These are phyloP conservation scores for Smallanthus sonchifolius DNA, from an alignment of 129 eudicot genomes.

Conservation along the genomic window DNA sequence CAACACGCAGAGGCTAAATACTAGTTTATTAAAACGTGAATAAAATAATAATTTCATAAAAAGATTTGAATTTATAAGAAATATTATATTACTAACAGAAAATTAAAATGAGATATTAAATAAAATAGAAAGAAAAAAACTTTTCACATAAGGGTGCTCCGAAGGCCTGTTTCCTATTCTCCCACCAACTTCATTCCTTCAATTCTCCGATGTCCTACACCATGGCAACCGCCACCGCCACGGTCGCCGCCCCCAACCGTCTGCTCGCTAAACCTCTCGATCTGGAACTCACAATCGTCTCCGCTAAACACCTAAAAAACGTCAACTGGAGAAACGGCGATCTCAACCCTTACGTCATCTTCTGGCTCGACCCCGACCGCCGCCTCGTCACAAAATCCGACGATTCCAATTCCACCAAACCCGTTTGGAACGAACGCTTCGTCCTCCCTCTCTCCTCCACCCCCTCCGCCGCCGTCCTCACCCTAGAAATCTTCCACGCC, in stretches of 20 bases:
- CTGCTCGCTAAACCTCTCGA: conserved; percentile 40
- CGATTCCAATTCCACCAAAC: conserved; percentile 61
- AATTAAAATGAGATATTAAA: too few relatives aligned
- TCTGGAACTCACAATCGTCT: conserved; percentile 71
- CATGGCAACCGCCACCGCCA: conserved; percentile 21
- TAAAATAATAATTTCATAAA: too few relatives aligned
- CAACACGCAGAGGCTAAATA: too few relatives aligned
- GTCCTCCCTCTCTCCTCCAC: conserved; percentile 43
- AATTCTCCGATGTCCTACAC: background rate
- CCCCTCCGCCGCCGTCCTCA: conserved; percentile 39
- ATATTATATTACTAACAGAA: too few relatives aligned
- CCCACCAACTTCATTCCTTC: too few relatives aligned
- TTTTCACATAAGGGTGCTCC: too few relatives aligned
- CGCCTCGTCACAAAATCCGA: conserved; percentile 73
- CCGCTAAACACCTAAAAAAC: conserved; percentile 82
- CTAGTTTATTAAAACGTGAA: too few relatives aligned
- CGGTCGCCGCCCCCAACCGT: conserved; percentile 31
- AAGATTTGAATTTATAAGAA: too few relatives aligned
- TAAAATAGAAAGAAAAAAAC: too few relatives aligned
- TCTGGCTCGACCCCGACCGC: conserved; percentile 75
- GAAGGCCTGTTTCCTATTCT: too few relatives aligned
- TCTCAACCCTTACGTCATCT: conserved; percentile 71
- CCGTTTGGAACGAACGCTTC: conserved; percentile 82
- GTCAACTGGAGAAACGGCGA: conserved; percentile 78
- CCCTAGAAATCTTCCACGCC: conserved; percentile 74